A percentile compares a stretch with the other conserved stretches of the same genome.
These are phyloP conservation scores for Schoenoplectus triqueter DNA, from an alignment of 202 grass and related monocot species.

Conservation along the genomic window DNA sequence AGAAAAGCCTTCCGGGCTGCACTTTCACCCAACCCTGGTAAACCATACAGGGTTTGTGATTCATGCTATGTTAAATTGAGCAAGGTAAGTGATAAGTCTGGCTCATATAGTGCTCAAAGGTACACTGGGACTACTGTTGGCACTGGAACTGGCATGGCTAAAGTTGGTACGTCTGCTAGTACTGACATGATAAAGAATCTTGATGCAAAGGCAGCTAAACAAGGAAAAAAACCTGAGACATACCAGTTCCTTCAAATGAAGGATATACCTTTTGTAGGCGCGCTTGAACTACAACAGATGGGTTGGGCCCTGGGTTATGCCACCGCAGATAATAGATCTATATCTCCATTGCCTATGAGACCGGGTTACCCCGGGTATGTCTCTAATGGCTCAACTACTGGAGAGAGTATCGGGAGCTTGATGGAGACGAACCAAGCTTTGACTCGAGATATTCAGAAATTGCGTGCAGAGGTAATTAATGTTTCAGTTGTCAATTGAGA, in stretches of 20 bases:
- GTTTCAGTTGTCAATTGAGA: constrained; percentile 23
- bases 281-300: constrained; percentile 57
- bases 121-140: constrained; percentile 14
- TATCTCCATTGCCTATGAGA: constrained; percentile 60
- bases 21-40: constrained; percentile 93
- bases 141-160: constrained; percentile 49
- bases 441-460: constrained; percentile 88
- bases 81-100: constrained; percentile 74
- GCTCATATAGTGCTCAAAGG: constrained; percentile 52
- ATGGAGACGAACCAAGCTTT: constrained; percentile 78
- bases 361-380: constrained; percentile 45
- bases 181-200: constrained; percentile 91
- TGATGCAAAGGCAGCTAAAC: constrained; percentile 88
- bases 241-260: constrained; percentile 73
- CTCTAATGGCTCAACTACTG: constrained; percentile 46
- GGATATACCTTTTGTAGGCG: constrained; percentile 65
- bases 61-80: constrained; percentile 87
- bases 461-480: constrained; percentile 67
- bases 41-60: constrained; percentile 93
- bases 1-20: constrained; percentile 89
- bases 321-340: constrained; percentile 48
- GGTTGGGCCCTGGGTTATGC: constrained; percentile 40
- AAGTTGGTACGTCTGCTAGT: constrained; percentile 55
- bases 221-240: constrained; percentile 65
- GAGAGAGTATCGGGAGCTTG: constrained; percentile 65